Percentiles rank a stretch among this genome's conserved stretches.
These are phyloP conservation scores for Phytophthora hybrid DNA, from an alignment of 352 stramenopile species.

Conservation along the genomic window DNA sequence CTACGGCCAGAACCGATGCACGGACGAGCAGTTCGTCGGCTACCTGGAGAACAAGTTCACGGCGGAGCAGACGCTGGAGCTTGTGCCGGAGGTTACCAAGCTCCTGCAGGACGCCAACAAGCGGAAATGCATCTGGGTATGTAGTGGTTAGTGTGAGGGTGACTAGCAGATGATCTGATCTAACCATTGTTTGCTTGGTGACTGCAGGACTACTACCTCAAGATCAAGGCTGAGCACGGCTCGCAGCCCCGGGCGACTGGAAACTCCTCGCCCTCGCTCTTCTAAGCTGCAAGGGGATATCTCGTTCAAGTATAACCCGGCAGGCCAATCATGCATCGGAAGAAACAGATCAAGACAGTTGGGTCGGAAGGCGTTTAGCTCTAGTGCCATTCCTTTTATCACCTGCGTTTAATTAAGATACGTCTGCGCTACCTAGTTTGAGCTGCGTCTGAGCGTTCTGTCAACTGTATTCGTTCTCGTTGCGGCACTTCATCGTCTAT, in stretches of 20 bases:
- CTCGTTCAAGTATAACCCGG: background rate
- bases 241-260: conserved; percentile 31
- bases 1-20: conserved; percentile 84
- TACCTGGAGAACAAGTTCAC: conserved; percentile 81
- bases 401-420: conserved; percentile 40
- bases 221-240: conserved; percentile 65
- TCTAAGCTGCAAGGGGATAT: conserved; percentile 48
- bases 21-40: conserved; percentile 71
- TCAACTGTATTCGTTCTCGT: background rate
- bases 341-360: conserved; percentile 27
- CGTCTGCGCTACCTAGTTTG: conserved; percentile 10
- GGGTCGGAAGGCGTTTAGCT: conserved; percentile 28
- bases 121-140: conserved; percentile 86
- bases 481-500: conserved; percentile 10
- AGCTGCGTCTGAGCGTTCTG: conserved; percentile 10
- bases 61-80: conserved; percentile 71
- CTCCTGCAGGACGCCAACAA: conserved; percentile 85
- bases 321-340: conserved; percentile 18
- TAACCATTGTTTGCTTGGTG: conserved; percentile 23
- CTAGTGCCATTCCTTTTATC: conserved; percentile 37
- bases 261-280: conserved; percentile 67
- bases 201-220: conserved; percentile 77
- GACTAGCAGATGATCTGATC: background rate
- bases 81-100: conserved; percentile 87
- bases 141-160: conserved; percentile 17